Evolutionary conservation across 2,329 filamentous ascomycete genomes (phyloP), one percentile per base, ranked within the genome.

Genomic region (Talaromyces sp.): DNA sequence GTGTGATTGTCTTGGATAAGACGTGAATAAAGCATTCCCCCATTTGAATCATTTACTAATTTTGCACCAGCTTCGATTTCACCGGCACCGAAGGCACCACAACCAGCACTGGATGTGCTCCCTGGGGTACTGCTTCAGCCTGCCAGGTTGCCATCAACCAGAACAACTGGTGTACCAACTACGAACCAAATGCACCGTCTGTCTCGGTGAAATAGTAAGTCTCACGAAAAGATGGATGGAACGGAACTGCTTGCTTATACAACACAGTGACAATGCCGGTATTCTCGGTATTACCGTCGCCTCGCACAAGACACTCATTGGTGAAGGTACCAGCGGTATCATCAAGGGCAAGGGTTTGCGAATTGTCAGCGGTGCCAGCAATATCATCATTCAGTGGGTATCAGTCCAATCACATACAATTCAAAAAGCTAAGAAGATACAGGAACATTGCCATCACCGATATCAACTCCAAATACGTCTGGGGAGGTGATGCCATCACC

Each of bases 101-200:
- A 6, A 63, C 54, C 33, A 81, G 74, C 47, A 81, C 79, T 17
- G 86, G 86, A 25, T 89, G 87, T 70, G 82, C 85, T 17, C 86
- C 86, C 27, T 86, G 82, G 77, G 85, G 84, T 43, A 85, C 84
- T 31, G 81, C 73, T 11, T 75, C 82, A 2, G 75, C 66, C 11
- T 86, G 87, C 76, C 86, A 89, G 79, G 70, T 82, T 49, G 84
- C 86, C 68, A 87, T 89, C 73, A 85, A 88, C 78, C 79, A 85
- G 78, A 77, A 87, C 72, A 71, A 80, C 71, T 86, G 84, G 83
- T 89, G 86, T 75, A 78, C 73, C 63, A 87, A 87, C 78, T 85
- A 88, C 74, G 78, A 88, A 75, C 77, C 84, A 62, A 78, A 79
- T 41, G 83, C 84, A 1, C 80, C 83, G 37, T 80, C 78, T 56